phyloP scores from a whole-genome alignment of 148 eudicot genomes.

The Pouteria glomerata region DNA sequence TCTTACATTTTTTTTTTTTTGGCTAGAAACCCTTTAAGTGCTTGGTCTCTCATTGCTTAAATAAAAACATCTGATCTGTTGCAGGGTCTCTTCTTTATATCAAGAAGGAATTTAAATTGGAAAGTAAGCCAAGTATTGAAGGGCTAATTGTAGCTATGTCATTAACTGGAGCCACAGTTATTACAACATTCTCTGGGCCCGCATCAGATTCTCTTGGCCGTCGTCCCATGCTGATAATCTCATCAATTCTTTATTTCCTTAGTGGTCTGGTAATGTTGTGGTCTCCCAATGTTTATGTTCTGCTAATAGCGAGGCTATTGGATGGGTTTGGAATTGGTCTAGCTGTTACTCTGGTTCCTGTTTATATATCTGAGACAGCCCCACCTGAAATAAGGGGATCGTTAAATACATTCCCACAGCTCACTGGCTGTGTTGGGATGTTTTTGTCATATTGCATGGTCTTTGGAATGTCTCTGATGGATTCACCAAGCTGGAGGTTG shows the following conservation, averaged over 20 bases:
- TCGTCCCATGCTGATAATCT: constrained; percentile 77
- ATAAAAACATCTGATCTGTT: neutral
- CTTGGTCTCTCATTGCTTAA: neutral
- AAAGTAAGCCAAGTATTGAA: constrained; percentile 70
- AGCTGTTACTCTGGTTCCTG: constrained; percentile 75
- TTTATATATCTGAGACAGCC: constrained; percentile 91
- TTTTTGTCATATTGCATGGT: constrained; percentile 84
- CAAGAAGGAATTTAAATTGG: constrained; percentile 73
- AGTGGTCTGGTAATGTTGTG: constrained; percentile 84
- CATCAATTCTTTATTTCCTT: constrained; percentile 70
- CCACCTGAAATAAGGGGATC: constrained; percentile 87
- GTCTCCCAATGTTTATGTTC: constrained; percentile 85
- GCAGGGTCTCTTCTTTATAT: constrained; percentile 84
- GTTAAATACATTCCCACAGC: constrained; percentile 85
- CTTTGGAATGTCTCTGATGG: constrained; percentile 72
- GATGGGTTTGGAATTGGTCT: constrained; percentile 90
- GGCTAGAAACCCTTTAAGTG: neutral
- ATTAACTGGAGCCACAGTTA: constrained; percentile 78
- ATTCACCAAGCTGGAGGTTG: constrained; percentile 76
- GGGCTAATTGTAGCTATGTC: constrained; percentile 92
- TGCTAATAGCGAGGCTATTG: constrained; percentile 67
- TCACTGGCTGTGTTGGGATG: constrained; percentile 83
- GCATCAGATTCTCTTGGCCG: constrained; percentile 71
- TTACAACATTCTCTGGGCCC: constrained; percentile 88
- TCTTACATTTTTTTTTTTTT: neutral